Percentiles rank a stretch among this genome's conserved stretches.
Evolutionary conservation across 2,329 filamentous ascomycete species (phyloP).

Genomic region (Dothidotthia symphoricarpi): DNA sequence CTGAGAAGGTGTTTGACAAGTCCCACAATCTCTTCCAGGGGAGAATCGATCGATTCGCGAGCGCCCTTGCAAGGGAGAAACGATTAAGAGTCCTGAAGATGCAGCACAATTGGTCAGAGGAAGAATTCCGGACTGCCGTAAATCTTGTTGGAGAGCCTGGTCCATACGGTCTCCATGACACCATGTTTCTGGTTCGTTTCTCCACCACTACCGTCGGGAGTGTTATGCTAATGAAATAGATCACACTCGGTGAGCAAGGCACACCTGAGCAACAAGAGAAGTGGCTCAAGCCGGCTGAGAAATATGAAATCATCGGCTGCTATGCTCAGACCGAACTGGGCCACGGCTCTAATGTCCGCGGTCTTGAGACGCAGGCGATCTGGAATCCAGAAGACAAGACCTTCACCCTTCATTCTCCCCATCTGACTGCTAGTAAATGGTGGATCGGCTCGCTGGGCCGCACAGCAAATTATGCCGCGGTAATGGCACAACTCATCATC

Average conservation of each 20-base stretch:
- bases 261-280: slow-evolving; percentile 71
- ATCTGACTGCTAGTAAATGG: slow-evolving; percentile 76
- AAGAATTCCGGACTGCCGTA: slow-evolving; percentile 64
- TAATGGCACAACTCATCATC: slow-evolving; percentile 74
- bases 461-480: slow-evolving; percentile 72
- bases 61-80: slow-evolving; percentile 69
- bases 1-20: slow-evolving; percentile 73
- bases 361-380: slow-evolving; percentile 67
- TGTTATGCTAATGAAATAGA: slow-evolving; percentile 40
- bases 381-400: slow-evolving; percentile 73
- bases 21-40: slow-evolving; percentile 74
- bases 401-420: slow-evolving; percentile 71
- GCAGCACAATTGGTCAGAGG: slow-evolving; percentile 64
- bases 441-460: slow-evolving; percentile 79
- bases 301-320: slow-evolving; percentile 72
- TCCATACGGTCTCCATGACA: slow-evolving; percentile 70
- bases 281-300: slow-evolving; percentile 67
- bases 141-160: slow-evolving; percentile 71
- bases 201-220: neutral
- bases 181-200: slow-evolving; percentile 61
- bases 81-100: slow-evolving; percentile 64
- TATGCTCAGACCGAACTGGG: slow-evolving; percentile 80
- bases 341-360: slow-evolving; percentile 67
- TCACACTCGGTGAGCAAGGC: slow-evolving; percentile 69
- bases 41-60: slow-evolving; percentile 66